Evolutionary conservation across 2,329 filamentous ascomycete genomes (phyloP).

Genomic region (Ophiocordyceps camponoti-leonardi): DNA sequence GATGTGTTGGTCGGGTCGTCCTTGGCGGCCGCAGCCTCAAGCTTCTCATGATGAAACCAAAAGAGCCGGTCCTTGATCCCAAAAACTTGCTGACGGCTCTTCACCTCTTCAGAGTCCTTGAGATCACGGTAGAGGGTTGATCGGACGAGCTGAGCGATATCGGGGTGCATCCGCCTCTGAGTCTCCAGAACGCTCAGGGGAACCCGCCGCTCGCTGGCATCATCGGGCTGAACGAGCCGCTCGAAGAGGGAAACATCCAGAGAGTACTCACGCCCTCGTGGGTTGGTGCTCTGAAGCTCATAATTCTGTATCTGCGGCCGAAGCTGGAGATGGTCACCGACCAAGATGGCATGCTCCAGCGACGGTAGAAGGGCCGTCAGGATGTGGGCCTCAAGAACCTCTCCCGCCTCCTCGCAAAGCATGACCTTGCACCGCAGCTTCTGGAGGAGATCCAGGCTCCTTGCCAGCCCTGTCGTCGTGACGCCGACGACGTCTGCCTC

Average conservation of each 20-base stretch:
- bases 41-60: conserved; percentile 41
- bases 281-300: conserved; percentile 31
- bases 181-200: conserved; percentile 27
- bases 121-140: conserved; percentile 38
- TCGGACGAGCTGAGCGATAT: conserved; percentile 40
- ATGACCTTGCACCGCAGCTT: conserved; percentile 36
- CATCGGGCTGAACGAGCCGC: conserved; percentile 25
- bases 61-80: conserved; percentile 37
- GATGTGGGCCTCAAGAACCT: conserved; percentile 48
- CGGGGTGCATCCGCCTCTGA: conserved; percentile 49
- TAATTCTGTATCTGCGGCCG: conserved; percentile 40
- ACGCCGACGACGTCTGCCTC: conserved; percentile 34
- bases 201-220: conserved; percentile 7
- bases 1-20: conserved; percentile 23
- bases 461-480: conserved; percentile 41
- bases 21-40: conserved; percentile 19
- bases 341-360: conserved; percentile 43
- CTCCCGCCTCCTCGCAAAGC: conserved; percentile 51
- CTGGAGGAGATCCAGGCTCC: conserved; percentile 29
- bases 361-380: conserved; percentile 41
- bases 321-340: conserved; percentile 47
- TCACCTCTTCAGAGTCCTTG: conserved; percentile 25
- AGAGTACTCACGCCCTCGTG: conserved; percentile 27
- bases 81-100: conserved; percentile 25
- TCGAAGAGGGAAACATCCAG: conserved; percentile 47